Conservation (phyloP, 2,329 filamentous ascomycete genomes). For the Diaporthe ampelina region DNA sequence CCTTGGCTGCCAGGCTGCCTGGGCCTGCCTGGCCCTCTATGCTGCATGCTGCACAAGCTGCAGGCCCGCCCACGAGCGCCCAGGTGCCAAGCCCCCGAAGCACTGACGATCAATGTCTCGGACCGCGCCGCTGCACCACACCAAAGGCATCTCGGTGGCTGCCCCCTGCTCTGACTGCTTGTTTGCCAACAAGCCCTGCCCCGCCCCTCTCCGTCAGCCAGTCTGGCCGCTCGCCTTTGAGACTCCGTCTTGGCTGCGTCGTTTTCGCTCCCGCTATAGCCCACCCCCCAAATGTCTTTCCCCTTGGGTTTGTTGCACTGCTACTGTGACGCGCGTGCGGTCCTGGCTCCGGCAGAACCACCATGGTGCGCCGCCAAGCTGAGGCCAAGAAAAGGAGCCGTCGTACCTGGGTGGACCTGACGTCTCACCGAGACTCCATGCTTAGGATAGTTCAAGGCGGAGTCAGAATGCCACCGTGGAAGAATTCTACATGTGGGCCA, state of each 20-base stretch:
- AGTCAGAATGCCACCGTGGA: not conserved
- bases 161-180: not conserved
- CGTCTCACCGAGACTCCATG: conserved; percentile 22
- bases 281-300: no score
- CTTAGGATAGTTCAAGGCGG: not conserved
- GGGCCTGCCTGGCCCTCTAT: not conserved
- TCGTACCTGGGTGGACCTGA: conserved; percentile 20
- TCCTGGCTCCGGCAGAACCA: not conserved
- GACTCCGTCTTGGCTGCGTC: conserved; percentile 10
- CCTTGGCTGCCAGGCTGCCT: conserved; percentile 5
- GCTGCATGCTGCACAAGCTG: not conserved
- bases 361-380: conserved; percentile 11
- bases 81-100: conserved; percentile 33
- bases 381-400: conserved; percentile 1
- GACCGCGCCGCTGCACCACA: conserved; percentile 34
- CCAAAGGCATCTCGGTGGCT: conserved; percentile 8
- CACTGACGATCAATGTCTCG: conserved; percentile 28
- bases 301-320: not conserved
- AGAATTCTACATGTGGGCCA: not conserved
- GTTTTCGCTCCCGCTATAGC: conserved; percentile 7
- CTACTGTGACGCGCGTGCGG: not conserved
- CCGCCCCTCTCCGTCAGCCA: no score
- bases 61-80: conserved; percentile 22
- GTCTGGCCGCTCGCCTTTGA: conserved; percentile 18
- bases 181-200: conserved; percentile 2